Evolutionary conservation across 352 stramenopile species (phyloP).

Genomic region (Aphanomyces euteiches): DNA sequence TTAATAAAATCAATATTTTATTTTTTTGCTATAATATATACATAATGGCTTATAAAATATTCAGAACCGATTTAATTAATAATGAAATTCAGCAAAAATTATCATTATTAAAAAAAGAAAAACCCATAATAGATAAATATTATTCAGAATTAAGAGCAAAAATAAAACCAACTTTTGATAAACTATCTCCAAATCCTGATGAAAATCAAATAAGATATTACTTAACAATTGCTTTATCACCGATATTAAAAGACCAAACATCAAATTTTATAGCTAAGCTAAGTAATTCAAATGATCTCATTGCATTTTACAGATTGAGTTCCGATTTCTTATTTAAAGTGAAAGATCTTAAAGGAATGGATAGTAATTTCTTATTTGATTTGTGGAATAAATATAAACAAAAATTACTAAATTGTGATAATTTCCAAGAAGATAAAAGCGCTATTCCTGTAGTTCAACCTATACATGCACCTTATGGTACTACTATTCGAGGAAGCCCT

Average conservation of each 20-base stretch:
- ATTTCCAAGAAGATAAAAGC: not conserved
- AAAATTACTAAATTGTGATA: not conserved
- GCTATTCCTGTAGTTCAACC: slow-evolving; percentile 2
- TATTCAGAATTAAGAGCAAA: slow-evolving; percentile 2
- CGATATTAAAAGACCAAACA: too few relatives aligned
- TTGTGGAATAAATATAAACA: slow-evolving; percentile 9
- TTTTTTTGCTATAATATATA: slow-evolving; percentile 12
- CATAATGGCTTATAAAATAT: too few relatives aligned
- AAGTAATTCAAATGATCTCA: too few relatives aligned
- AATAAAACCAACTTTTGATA: not conserved
- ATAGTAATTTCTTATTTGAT: slow-evolving; percentile 9
- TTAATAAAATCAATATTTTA: slow-evolving; percentile 8
- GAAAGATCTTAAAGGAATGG: not conserved
- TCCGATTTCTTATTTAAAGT: too few relatives aligned
- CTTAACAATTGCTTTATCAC: too few relatives aligned
- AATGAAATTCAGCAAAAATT: not conserved
- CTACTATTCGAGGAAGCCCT: too few relatives aligned
- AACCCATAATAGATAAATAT: slow-evolving; percentile 5
- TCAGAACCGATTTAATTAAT: not conserved
- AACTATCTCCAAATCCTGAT: not conserved
- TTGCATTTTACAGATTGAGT: too few relatives aligned
- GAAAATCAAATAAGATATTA: not conserved
- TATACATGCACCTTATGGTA: slow-evolving; percentile 7
- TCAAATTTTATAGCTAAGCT: too few relatives aligned
- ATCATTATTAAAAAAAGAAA: not conserved